Base-by-base conservation (phyloP, 306 rosid species). In the Rubus parviflorus region DNA sequence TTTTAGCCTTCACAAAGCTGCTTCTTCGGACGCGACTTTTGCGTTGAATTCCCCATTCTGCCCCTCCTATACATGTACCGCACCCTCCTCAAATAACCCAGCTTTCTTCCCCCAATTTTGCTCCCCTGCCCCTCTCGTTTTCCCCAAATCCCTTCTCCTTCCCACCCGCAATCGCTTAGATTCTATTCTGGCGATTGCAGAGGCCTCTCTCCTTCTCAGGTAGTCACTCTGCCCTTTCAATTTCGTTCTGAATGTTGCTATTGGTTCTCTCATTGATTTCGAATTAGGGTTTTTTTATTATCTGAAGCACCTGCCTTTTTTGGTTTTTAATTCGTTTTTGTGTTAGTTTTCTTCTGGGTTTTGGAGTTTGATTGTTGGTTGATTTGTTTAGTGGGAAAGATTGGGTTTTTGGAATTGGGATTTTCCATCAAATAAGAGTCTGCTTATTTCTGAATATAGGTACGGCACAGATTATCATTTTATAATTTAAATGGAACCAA, bases 361-460 rank as follows among this genome's bases (percentile, higher is more conserved):
- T 9, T 45, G 69, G 7, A 47, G 7, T 20, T 64, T 37, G 6
- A 17, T n/a, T 54, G 41, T 8, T 25, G 51, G 35, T 75, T 30
- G 23, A 62, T 61, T 20, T 54, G 3, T 73, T 25, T 40, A 23
- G 45, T 7, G 67, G 5, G n/a, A 64, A 66, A 53, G 40, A 38
- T 17, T 53, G 58, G 68, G 70, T 68, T 75, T 78, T 77, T 51
- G n/a, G n/a, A n/a, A n/a, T n/a, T n/a, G n/a, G n/a, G n/a, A 57
- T 57, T 54, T 51, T 53, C 45, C 43, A 30, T 74, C 77, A 74
- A 52, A 37, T 63, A 46, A 40, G 35, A 65, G 35, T 41, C 52
- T 73, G 57, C 20, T 57, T 67, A 20, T 66, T 67, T 71, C 76
- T 42, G 69, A 68, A 53, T 17, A 56, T 25, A 77, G 82, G 76